Conservation (phyloP, 2,329 filamentous ascomycete species). For the Cadophora malorum region DNA sequence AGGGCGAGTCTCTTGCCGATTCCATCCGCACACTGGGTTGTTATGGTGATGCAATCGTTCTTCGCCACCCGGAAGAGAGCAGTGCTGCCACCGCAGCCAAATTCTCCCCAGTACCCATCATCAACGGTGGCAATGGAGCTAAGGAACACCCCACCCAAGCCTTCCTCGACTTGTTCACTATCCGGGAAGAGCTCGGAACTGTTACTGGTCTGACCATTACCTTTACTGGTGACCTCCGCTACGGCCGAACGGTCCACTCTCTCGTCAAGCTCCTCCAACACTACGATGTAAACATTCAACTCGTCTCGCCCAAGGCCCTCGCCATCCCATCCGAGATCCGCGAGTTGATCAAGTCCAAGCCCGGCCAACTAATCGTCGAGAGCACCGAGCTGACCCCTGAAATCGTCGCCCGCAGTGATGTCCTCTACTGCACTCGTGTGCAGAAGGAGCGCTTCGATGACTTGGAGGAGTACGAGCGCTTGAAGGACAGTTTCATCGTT, state of each 20-base stretch:
- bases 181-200: conserved; percentile 94
- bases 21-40: conserved; percentile 92
- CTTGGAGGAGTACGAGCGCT: conserved; percentile 78
- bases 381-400: conserved; percentile 82
- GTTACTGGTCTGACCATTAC: conserved; percentile 96
- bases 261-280: conserved; percentile 91
- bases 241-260: conserved; percentile 94
- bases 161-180: conserved; percentile 97
- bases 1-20: conserved; percentile 93
- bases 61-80: conserved; percentile 86
- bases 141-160: conserved; percentile 97
- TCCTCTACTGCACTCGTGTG: conserved; percentile 95
- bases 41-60: conserved; percentile 94
- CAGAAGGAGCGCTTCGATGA: conserved; percentile 96
- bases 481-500: conserved; percentile 89
- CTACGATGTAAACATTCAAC: conserved; percentile 93
- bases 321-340: conserved; percentile 78
- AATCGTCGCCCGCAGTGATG: conserved; percentile 84
- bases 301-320: conserved; percentile 83
- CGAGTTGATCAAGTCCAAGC: conserved; percentile 68
- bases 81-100: conserved; percentile 84
- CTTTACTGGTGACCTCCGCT: conserved; percentile 90
- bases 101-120: conserved; percentile 87
- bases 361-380: conserved; percentile 79
- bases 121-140: conserved; percentile 96